phyloP scores from a whole-genome alignment of 768 basidiomycete genomes.

The Cyclocybe aegerita region DNA sequence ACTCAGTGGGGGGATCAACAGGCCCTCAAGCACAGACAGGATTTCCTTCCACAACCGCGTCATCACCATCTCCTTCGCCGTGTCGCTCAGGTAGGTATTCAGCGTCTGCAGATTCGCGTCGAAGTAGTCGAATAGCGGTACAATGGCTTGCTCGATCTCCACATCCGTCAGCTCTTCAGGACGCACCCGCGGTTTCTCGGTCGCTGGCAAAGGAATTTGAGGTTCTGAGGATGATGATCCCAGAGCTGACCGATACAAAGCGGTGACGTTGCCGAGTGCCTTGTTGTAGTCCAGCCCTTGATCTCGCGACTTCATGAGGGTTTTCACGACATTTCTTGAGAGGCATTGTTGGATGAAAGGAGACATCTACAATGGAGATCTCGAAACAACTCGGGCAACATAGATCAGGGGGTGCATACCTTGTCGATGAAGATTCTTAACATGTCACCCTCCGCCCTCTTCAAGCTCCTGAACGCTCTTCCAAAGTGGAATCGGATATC shows the following conservation, averaged over 20 bases:
- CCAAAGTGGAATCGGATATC: slow-evolving; percentile 98
- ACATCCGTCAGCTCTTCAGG: slow-evolving; percentile 87
- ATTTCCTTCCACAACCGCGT: slow-evolving; percentile 96
- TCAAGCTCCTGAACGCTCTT: slow-evolving; percentile 88
- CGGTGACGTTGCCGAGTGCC: slow-evolving; percentile 78
- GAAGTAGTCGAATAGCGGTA: slow-evolving; percentile 93
- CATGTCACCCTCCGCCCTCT: slow-evolving; percentile 95
- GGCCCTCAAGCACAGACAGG: slow-evolving; percentile 75
- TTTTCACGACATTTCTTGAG: slow-evolving; percentile 73
- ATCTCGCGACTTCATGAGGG: slow-evolving; percentile 64
- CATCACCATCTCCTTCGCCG: slow-evolving; percentile 91
- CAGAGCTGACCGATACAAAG: slow-evolving; percentile 78
- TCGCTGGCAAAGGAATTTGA: slow-evolving; percentile 70
- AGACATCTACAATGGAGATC: slow-evolving; percentile 64
- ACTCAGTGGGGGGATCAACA: slow-evolving; percentile 89
- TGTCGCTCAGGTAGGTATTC: slow-evolving; percentile 82
- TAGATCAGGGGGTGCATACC: slow-evolving; percentile 41
- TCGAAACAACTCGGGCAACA: background rate
- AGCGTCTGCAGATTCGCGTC: slow-evolving; percentile 90
- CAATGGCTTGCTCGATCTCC: slow-evolving; percentile 91
- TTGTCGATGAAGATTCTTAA: slow-evolving; percentile 95
- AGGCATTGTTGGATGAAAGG: slow-evolving; percentile 89
- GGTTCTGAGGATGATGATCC: slow-evolving; percentile 67
- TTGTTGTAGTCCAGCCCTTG: slow-evolving; percentile 82
- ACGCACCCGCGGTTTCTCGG: slow-evolving; percentile 75